Conservation (phyloP, 352 stramenopile species). For the Globisporangium takayamanum region DNA sequence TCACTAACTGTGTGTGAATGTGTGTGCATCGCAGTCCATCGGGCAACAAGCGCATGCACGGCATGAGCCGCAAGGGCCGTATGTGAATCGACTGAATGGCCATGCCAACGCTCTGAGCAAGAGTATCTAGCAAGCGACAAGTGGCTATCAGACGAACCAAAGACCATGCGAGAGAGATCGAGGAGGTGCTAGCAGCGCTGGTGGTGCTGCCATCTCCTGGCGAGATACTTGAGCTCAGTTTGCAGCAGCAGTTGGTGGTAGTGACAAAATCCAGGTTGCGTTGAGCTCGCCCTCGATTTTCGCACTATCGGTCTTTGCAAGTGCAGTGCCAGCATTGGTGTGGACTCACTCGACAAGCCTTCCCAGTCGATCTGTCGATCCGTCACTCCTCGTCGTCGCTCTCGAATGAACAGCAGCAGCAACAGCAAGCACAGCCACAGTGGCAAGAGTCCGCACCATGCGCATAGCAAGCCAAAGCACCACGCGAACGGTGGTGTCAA, state of each 20-base stretch:
- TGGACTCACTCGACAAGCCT: no score
- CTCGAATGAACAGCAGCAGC: slow-evolving; percentile 3
- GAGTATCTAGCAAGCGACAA: neutral
- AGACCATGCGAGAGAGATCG: neutral
- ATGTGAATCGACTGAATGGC: slow-evolving; percentile 2
- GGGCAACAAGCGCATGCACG: slow-evolving; percentile 42
- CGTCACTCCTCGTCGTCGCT: slow-evolving; percentile 1
- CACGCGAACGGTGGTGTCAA: neutral
- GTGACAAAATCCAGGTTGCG: neutral
- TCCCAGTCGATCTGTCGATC: neutral
- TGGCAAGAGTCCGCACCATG: neutral
- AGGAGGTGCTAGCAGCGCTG: neutral
- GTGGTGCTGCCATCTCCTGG: neutral
- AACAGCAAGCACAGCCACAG: neutral
- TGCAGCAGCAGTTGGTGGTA: neutral
- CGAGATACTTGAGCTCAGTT: neutral
- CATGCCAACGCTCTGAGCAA: no score
- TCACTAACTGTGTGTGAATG: slow-evolving; percentile 2
- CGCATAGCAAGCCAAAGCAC: slow-evolving; percentile 4
- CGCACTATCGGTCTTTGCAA: neutral
- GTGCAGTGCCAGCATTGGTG: neutral
- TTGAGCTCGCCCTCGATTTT: neutral
- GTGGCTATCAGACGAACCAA: neutral
- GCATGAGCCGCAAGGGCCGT: slow-evolving; percentile 51
- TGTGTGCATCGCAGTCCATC: slow-evolving; percentile 2